phyloP scores from a whole-genome alignment of 106 monocot species.

The Dendrobium officinale region DNA sequence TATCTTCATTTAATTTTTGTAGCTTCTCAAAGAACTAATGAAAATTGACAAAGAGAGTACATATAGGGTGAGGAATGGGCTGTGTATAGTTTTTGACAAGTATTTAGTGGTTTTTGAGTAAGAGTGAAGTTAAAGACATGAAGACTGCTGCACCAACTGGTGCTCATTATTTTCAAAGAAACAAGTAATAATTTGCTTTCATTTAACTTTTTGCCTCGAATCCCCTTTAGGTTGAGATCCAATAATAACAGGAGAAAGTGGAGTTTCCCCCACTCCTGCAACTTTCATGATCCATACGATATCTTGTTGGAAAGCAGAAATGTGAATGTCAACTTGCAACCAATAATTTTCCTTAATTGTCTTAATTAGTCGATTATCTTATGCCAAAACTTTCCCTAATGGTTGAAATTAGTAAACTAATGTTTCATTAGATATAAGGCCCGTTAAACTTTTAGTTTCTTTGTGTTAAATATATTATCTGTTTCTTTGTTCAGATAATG shows the following conservation, averaged over 20 bases:
- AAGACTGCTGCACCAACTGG: conserved; percentile 10
- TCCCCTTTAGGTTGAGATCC: neutral
- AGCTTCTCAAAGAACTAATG: neutral
- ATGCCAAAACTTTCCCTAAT: neutral
- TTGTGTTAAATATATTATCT: no score
- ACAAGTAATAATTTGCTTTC: conserved; percentile 3
- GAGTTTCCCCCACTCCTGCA: conserved; percentile 12
- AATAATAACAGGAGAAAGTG: conserved; percentile 3
- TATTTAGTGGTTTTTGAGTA: conserved; percentile 31
- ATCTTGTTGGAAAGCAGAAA: neutral
- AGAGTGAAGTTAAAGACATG: conserved; percentile 66
- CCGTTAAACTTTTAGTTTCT: no score
- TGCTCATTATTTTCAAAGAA: conserved; percentile 14
- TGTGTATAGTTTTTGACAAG: neutral
- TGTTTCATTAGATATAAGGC: no score
- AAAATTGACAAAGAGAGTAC: neutral
- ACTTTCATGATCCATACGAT: neutral
- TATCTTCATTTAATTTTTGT: conserved; percentile 22
- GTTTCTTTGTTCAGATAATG: no score
- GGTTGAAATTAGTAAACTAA: no score
- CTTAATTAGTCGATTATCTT: neutral
- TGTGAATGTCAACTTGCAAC: neutral
- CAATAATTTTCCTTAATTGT: neutral
- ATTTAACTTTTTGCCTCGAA: conserved; percentile 8
- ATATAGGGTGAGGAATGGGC: neutral